Evolutionary conservation across 1,139 yeast species (phyloP), one percentile per base, ranked within the genome.

Genomic region (Pichia terricola): DNA sequence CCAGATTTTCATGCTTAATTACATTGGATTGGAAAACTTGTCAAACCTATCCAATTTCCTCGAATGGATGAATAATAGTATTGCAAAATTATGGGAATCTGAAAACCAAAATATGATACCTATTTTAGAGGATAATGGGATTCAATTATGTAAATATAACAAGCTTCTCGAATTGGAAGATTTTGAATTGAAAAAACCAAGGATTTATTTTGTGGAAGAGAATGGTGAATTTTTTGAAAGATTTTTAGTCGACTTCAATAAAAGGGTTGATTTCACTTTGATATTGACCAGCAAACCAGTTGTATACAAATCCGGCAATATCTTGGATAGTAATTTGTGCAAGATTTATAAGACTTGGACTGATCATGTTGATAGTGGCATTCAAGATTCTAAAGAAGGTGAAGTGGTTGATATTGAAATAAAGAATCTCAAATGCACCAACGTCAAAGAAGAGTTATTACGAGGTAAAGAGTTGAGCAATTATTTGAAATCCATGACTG

Each of bases 51-150:
- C 88, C 25, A 82, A 87, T 46, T 83, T 91, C 79, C 65, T 89
- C 28, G 98, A 94, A 65, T 94, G 97, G 97, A 84, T 91, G 91
- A 79, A 94, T 0, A 75, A 89, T 1, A 73, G 79, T 28, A 73
- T 88, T 38, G 75, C 86, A 33, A 81, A 83, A 53, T 83, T 81
- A 43, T 87, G 96, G 91, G 95, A 86, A 53, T 67, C 72, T 9
- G 72, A 77, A 2, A 28, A 36, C 26, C 7, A 35, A 4, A 26
- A 35, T 35, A 25, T 16, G 5, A 51, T 76, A 45, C 75, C 83
- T 3, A 96, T 96, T 0, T 82, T 84, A 50, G 85, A 81, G 54
- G 80, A 84, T 47, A 66, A 81, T 31, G 68, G 77, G 57, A 76
- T 76, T 49, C 78, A 77, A 61, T 68, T 81, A 16, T 68, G 79